phyloP scores from a whole-genome alignment of 768 basidiomycete genomes.

The Trichaptum fuscoviolaceum region DNA sequence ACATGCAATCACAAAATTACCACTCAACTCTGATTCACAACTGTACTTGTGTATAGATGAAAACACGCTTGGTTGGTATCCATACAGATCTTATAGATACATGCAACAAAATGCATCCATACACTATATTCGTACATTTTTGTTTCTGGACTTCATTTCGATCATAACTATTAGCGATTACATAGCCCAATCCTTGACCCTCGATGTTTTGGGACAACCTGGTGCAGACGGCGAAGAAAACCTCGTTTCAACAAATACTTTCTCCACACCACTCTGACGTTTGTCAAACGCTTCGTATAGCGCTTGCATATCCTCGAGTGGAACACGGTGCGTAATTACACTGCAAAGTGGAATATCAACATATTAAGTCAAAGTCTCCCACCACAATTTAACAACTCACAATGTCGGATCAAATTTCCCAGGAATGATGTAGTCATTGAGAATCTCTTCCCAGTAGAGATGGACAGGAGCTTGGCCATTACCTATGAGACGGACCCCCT shows the following conservation, averaged over 20 bases:
- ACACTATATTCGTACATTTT: too few species aligned
- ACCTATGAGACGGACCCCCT: conserved; percentile 64
- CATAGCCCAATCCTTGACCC: conserved; percentile 48
- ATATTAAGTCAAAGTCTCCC: conserved; percentile 2
- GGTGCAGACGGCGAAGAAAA: conserved; percentile 38
- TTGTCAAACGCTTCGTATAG: conserved; percentile 64
- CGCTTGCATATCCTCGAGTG: conserved; percentile 60
- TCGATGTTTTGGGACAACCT: conserved; percentile 46
- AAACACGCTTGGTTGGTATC: too few species aligned
- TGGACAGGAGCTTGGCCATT: conserved; percentile 76
- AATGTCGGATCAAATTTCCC: conserved; percentile 64
- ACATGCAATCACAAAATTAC: too few species aligned
- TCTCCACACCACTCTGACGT: conserved; percentile 51
- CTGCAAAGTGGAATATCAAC: conserved; percentile 17
- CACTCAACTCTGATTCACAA: too few species aligned
- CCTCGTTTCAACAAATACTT: conserved; percentile 72
- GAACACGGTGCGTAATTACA: conserved; percentile 53
- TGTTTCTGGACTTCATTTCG: too few species aligned
- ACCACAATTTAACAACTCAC: conserved; percentile 21
- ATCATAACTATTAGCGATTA: background rate
- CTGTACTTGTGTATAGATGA: too few species aligned
- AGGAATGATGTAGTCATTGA: conserved; percentile 56
- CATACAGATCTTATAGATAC: too few species aligned
- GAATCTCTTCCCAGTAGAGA: conserved; percentile 66
- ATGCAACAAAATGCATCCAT: too few species aligned